Conservation (phyloP, 2,329 filamentous ascomycete genomes). For the Sporothrix euskadiensis region DNA sequence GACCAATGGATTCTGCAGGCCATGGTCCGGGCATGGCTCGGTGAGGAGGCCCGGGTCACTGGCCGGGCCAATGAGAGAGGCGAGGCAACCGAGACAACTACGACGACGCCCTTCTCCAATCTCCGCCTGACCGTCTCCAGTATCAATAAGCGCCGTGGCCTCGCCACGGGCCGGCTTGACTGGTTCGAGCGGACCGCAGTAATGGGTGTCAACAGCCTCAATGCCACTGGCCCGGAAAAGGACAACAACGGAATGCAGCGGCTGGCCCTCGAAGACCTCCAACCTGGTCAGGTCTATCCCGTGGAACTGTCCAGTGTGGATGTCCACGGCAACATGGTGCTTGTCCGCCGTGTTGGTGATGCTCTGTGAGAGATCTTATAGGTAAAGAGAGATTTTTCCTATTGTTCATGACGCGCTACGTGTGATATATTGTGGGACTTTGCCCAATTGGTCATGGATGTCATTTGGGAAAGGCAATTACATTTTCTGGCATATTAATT, state of each 20-base stretch:
- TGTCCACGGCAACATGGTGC: slow-evolving; percentile 48
- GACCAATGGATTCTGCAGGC: slow-evolving; percentile 59
- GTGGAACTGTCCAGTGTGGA: slow-evolving; percentile 58
- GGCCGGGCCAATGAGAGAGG: neutral
- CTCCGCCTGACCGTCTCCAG: slow-evolving; percentile 52
- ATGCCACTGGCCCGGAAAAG: neutral
- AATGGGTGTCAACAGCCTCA: slow-evolving; percentile 45
- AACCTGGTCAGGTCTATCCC: slow-evolving; percentile 55
- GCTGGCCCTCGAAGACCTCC: slow-evolving; percentile 45
- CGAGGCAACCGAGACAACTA: neutral
- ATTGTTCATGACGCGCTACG: neutral
- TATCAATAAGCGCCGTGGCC: slow-evolving; percentile 38
- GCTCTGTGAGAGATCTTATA: neutral
- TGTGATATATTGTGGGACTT: neutral
- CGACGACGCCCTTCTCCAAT: slow-evolving; percentile 44
- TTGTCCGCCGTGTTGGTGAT: slow-evolving; percentile 42
- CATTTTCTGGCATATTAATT: neutral
- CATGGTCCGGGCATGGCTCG: slow-evolving; percentile 60
- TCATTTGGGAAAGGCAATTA: neutral
- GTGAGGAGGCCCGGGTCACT: slow-evolving; percentile 43
- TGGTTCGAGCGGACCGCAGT: slow-evolving; percentile 52
- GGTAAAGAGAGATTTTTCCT: too few relatives aligned
- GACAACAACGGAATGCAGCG: neutral
- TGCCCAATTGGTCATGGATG: neutral
- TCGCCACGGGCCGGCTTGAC: slow-evolving; percentile 48